phyloP scores from a whole-genome alignment of 768 basidiomycete species.

The Asterophora parasitica region DNA sequence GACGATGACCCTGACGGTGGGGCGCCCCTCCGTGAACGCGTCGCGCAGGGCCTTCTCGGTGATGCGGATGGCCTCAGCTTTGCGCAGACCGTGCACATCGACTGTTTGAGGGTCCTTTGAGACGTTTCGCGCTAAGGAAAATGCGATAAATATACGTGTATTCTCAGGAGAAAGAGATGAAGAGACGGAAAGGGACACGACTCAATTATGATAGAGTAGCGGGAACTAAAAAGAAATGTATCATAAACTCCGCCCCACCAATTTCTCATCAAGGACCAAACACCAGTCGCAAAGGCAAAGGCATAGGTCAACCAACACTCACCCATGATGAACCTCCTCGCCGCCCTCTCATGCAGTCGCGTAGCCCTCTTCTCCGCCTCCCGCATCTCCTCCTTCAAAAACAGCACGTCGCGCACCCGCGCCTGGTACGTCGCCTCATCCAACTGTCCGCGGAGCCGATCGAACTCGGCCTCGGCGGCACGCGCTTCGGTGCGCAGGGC shows the following conservation, averaged over 20 bases:
- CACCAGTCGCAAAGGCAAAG: background rate
- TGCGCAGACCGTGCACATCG: slow-evolving; percentile 48
- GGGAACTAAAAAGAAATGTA: background rate
- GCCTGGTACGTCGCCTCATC: slow-evolving; percentile 26
- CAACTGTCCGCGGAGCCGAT: slow-evolving; percentile 23
- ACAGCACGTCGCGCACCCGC: slow-evolving; percentile 33
- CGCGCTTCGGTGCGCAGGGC: slow-evolving; percentile 36
- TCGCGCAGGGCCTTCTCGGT: slow-evolving; percentile 40
- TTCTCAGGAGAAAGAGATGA: background rate
- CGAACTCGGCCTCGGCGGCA: slow-evolving; percentile 28
- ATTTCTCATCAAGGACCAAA: background rate
- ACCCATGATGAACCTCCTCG: slow-evolving; percentile 42
- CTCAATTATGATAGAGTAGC: background rate
- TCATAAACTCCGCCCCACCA: background rate
- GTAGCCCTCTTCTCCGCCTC: slow-evolving; percentile 29
- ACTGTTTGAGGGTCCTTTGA: slow-evolving; percentile 29
- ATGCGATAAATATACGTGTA: slow-evolving; percentile 3
- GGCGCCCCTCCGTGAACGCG: slow-evolving; percentile 28
- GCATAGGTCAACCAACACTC: slow-evolving; percentile 13
- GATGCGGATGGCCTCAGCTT: slow-evolving; percentile 39
- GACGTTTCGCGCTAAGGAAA: slow-evolving; percentile 34
- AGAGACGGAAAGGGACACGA: no score
- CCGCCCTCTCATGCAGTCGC: slow-evolving; percentile 42
- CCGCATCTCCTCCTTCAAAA: slow-evolving; percentile 33
- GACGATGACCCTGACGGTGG: slow-evolving; percentile 39